These are phyloP conservation scores for Rhodosorus marinus DNA, from an alignment of 23 red algal species.

Conservation along the genomic window DNA sequence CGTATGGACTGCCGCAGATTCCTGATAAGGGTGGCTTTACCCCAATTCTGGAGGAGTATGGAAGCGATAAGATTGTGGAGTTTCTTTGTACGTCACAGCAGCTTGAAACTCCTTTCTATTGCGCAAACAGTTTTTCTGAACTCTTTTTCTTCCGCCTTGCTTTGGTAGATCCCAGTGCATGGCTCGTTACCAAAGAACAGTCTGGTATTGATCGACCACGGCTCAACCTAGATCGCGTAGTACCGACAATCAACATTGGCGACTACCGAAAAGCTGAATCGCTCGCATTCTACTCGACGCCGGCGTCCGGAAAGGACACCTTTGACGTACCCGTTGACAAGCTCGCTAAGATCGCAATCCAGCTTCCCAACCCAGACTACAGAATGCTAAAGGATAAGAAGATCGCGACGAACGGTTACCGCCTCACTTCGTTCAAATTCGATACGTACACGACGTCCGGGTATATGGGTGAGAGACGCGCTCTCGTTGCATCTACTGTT, in stretches of 20 bases:
- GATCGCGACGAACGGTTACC: conserved; percentile 1
- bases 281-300: conserved; percentile 8
- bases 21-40: conserved; percentile 9
- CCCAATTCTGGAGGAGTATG: conserved; percentile 17
- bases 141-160: no score
- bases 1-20: conserved; percentile 26
- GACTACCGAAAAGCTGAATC: conserved; percentile 26
- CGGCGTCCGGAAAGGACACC: background rate
- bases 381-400: conserved; percentile 7
- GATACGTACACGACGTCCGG: conserved; percentile 17
- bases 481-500: no score
- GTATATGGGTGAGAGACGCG: conserved; percentile 6
- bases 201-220: no score
- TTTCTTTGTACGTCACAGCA: conserved; percentile 26
- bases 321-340: background rate
- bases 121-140: no score
- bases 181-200: no score
- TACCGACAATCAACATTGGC: no score
- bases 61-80: conserved; percentile 2
- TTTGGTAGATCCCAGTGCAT: no score
- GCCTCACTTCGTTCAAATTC: conserved; percentile 1
- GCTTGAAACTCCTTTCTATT: no score
- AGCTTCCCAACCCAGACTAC: background rate
- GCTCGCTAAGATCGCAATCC: conserved; percentile 14
- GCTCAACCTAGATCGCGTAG: no score